Evolutionary conservation across 768 basidiomycete species (phyloP).

Genomic region (Pluteus cervinus): DNA sequence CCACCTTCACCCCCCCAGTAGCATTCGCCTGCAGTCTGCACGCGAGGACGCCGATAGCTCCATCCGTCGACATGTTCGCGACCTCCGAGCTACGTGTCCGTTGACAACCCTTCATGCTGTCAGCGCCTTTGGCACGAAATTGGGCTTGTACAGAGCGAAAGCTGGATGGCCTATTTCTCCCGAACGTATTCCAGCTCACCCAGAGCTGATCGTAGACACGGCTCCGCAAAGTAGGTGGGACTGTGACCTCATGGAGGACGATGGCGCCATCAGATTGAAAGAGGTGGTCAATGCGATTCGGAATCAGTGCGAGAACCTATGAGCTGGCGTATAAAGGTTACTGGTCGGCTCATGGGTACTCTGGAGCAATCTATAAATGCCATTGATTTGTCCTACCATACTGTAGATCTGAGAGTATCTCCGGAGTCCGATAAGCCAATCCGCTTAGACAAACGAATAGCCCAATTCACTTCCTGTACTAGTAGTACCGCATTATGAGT

Average conservation of each 20-base stretch:
- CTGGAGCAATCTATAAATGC: too few relatives aligned
- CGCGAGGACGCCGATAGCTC: conserved; percentile 21
- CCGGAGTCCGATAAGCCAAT: too few relatives aligned
- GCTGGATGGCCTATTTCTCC: conserved; percentile 11
- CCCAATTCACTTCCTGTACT: too few relatives aligned
- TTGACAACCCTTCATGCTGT: conserved; percentile 20
- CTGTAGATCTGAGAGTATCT: too few relatives aligned
- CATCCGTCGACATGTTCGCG: conserved; percentile 18
- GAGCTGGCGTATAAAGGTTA: too few relatives aligned
- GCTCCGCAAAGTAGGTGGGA: conserved; percentile 28
- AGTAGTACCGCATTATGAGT: too few relatives aligned
- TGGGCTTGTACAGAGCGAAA: conserved; percentile 22
- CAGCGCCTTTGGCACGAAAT: conserved; percentile 24
- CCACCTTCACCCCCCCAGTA: conserved; percentile 18
- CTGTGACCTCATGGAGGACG: conserved; percentile 26
- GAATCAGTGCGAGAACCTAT: not conserved
- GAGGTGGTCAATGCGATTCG: conserved; percentile 21
- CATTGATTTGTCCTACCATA: too few relatives aligned
- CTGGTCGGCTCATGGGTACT: too few relatives aligned
- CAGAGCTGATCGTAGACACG: conserved; percentile 11
- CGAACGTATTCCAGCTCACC: conserved; percentile 7
- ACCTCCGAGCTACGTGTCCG: conserved; percentile 17
- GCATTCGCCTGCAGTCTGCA: conserved; percentile 14
- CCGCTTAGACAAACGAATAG: too few relatives aligned
- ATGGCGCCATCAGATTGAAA: conserved; percentile 22